Evolutionary conservation across 495 filamentous ascomycete species (phyloP), one percentile per base, ranked within the genome.

Genomic region (Xylaria venustula): DNA sequence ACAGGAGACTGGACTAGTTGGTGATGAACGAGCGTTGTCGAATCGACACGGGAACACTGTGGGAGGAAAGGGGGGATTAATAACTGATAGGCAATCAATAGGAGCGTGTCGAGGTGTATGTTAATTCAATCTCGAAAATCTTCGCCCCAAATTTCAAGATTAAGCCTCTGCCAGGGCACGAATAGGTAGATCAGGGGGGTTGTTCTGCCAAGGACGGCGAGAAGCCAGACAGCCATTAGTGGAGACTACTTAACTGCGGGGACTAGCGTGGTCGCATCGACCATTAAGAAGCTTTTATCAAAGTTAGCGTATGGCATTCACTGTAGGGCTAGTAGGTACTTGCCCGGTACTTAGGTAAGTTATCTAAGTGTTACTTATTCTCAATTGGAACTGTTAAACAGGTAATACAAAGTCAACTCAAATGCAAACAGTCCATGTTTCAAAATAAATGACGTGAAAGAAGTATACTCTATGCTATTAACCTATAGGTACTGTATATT

Each of bases 71-170:
- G 20, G 46, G 22, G 19, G 3, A 20, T 20, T 41, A 54, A 28
- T 25, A 40, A 30, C 20, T 26, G 34, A 54, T n/a, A 54, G 23
- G 34, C 22, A 54, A 42, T 54, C 51, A 54, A 54, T 54, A 42
- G 36, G 51, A 54, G 15, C 3, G 32, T n/a, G n/a, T n/a, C n/a
- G n/a, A 34, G 30, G 5, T 14, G 51, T 36, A 54, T 34, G 36
- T 45, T 55, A 54, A 55, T 44, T 55, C 53, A 55, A 55, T 22
- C 53, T 55, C 23, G 25, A 55, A 55, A 54, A 45, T 55, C 40
- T 55, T 40, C 15, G 23, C 37, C 25, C 23, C 26, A 55, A 55
- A 44, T 55, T 55, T 55, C 40, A 34, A 45, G 53, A 14, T 55
- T 7, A 26, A 44, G 51, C 51, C 51, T 54, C 51, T 42, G 41